Evolutionary conservation across 1,139 yeast genomes (phyloP), one percentile per base, ranked within the genome.

Genomic region (Yamadazyma oceani): DNA sequence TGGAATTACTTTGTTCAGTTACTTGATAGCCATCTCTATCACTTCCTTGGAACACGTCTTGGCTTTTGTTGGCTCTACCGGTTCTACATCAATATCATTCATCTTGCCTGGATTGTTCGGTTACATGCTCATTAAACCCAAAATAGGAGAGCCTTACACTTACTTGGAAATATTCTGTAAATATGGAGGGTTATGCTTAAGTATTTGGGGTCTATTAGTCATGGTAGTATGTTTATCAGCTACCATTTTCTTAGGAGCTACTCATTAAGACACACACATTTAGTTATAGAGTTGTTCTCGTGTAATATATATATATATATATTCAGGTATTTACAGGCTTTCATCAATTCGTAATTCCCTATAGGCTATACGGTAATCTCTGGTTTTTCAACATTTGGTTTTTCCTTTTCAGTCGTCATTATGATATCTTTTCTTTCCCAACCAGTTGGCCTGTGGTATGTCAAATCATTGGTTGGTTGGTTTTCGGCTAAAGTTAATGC

Each of bases 1-100:
- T 0, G 48, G 66, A 1, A 82, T 90, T 28, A 75, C 90, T 21
- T 34, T 75, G 0, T 57, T 71, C 17, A 80, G 95, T 21, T 88
- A 85, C 54, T 45, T 79, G 14, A 75, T 87, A n/a, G 96, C 97
- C 0, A 70, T 85, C 26, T 63, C 82, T 1, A 94, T 90, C 5
- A 71, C 75, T 1, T 87, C 96, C 0, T 73, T 90, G 48, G 97
- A 89, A 36, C 82, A 80, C 40, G 95, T 92, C 26, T 70, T 90
- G 44, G 95, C 96, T 4, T 80, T 90, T 61, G 97, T 90, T 5
- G 97, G 97, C 2, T 84, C 96, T 2, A 90, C 97, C 0, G 97
- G 97, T 0, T 87, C 96, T 2, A 89, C 97, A 0, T 83, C 96
- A 11, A 90, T 90, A 41, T 86, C 96, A 12, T 90, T 90, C 58